phyloP scores from a whole-genome alignment of 768 basidiomycete genomes.

The Amanita polypyramis region DNA sequence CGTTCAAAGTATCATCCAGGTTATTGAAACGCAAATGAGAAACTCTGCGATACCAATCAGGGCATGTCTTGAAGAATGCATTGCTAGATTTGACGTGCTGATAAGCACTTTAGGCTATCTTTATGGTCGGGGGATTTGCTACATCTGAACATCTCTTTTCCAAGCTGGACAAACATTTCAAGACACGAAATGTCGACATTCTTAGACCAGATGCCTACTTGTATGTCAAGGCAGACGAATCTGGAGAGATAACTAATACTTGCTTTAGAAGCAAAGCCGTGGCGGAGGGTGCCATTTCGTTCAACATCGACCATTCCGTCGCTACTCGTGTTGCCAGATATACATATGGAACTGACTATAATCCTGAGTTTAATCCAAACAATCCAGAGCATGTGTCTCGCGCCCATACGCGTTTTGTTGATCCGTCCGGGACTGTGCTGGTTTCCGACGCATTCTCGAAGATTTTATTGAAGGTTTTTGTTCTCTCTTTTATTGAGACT shows the following conservation, averaged over 20 bases:
- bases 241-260: too few species aligned
- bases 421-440: not conserved
- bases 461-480: slow-evolving; percentile 7
- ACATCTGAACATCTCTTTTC: slow-evolving; percentile 38
- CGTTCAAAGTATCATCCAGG: not conserved
- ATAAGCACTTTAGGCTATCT: slow-evolving; percentile 20
- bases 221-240: slow-evolving; percentile 24
- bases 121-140: slow-evolving; percentile 45
- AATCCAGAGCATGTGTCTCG: slow-evolving; percentile 10
- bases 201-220: slow-evolving; percentile 33
- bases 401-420: not conserved
- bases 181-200: slow-evolving; percentile 22
- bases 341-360: slow-evolving; percentile 9
- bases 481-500: not conserved
- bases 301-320: too few species aligned
- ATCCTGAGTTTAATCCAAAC: slow-evolving; percentile 2
- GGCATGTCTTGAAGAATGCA: not conserved
- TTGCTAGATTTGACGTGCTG: not conserved
- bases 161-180: slow-evolving; percentile 25
- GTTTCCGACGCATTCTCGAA: slow-evolving; percentile 7
- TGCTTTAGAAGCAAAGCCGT: too few species aligned
- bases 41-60: not conserved
- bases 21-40: not conserved
- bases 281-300: too few species aligned
- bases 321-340: slow-evolving; percentile 9